phyloP scores from a whole-genome alignment of 2,329 filamentous ascomycete species.

The Elsinoe fawcettii region DNA sequence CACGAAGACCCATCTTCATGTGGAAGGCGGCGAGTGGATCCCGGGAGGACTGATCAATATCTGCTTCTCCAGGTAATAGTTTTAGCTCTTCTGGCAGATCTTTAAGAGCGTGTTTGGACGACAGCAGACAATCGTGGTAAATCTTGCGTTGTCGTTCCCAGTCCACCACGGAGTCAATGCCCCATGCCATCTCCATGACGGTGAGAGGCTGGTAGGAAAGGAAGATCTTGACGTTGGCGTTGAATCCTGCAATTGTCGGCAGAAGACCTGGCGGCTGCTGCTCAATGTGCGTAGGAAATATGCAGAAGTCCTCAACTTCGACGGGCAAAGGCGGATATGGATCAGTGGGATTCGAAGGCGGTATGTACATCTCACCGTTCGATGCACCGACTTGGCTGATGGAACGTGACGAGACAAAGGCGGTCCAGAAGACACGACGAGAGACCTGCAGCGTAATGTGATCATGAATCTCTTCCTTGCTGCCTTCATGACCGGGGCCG shows the following conservation, averaged over 20 bases:
- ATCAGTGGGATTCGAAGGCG: constrained; percentile 65
- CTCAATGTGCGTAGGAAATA: constrained; percentile 62
- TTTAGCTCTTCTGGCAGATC: constrained; percentile 59
- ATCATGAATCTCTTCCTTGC: constrained; percentile 33
- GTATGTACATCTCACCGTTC: constrained; percentile 64
- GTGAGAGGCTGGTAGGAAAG: constrained; percentile 70
- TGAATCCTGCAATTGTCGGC: constrained; percentile 71
- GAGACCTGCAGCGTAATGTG: constrained; percentile 48
- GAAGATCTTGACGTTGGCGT: constrained; percentile 69
- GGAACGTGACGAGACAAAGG: constrained; percentile 65
- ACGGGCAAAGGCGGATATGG: constrained; percentile 72
- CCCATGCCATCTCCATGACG: constrained; percentile 75
- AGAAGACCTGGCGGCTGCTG: constrained; percentile 60
- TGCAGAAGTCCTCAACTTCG: constrained; percentile 77
- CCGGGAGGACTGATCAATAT: constrained; percentile 29
- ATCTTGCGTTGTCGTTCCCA: constrained; percentile 71
- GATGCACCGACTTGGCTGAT: constrained; percentile 69
- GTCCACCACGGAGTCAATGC: constrained; percentile 64
- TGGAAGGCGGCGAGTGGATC: constrained; percentile 13
- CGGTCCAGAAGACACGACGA: constrained; percentile 68
- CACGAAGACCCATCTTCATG: constrained; percentile 24
- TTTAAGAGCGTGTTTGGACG: constrained; percentile 61
- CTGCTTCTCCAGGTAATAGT: constrained; percentile 21
- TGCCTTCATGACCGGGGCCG: constrained; percentile 31
- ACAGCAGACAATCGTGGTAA: constrained; percentile 61